Evolutionary conservation across 805 yeast species (phyloP).

Genomic region (Metschnikowia shivogae): DNA sequence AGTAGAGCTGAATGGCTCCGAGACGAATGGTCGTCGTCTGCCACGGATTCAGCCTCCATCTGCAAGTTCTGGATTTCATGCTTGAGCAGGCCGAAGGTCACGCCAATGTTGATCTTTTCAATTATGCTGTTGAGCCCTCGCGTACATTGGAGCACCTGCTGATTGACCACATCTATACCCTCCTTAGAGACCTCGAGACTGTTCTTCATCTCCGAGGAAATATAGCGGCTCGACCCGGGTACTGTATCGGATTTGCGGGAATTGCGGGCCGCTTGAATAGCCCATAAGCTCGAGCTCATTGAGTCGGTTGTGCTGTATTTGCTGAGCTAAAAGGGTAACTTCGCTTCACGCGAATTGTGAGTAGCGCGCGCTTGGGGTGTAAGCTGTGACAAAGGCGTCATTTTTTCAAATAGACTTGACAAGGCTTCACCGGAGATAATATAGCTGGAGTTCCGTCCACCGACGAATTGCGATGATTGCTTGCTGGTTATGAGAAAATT

Average conservation of each 20-base stretch:
- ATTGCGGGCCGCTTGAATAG: conserved; percentile 29
- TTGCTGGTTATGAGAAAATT: too few relatives aligned
- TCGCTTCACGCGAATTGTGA: background rate
- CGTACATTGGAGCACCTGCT: conserved; percentile 6
- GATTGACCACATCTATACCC: conserved; percentile 27
- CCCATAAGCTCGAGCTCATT: conserved; percentile 28
- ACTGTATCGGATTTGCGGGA: conserved; percentile 24
- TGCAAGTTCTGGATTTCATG: conserved; percentile 39
- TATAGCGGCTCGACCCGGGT: conserved; percentile 54
- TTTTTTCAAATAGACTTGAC: too few relatives aligned
- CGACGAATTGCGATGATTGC: too few relatives aligned
- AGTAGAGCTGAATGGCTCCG: conserved; percentile 4
- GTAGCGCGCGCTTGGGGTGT: background rate
- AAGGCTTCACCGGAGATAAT: too few relatives aligned
- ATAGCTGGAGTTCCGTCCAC: too few relatives aligned
- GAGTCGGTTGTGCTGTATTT: background rate
- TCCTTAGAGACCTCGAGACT: conserved; percentile 33
- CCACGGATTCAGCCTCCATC: conserved; percentile 16
- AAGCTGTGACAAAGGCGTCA: too few relatives aligned
- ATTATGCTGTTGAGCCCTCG: conserved; percentile 10
- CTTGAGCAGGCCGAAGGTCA: conserved; percentile 35
- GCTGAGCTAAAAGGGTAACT: conserved; percentile 1
- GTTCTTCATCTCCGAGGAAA: conserved; percentile 33
- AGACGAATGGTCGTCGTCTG: conserved; percentile 5
- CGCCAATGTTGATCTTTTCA: conserved; percentile 27